These are phyloP conservation scores for Populus nigra DNA, from an alignment of 345 rosid genomes.

Conservation along the genomic window DNA sequence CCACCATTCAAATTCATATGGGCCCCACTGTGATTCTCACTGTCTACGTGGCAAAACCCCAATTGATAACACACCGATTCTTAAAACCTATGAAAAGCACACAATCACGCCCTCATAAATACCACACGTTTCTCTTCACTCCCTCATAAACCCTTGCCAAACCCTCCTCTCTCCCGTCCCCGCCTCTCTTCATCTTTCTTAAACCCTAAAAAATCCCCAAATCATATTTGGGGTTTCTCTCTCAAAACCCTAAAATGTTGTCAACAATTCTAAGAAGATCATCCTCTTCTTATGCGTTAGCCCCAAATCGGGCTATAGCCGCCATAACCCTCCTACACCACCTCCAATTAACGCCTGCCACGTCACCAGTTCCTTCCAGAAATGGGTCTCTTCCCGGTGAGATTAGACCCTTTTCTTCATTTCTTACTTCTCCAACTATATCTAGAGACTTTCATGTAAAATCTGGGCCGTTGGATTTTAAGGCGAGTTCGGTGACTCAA, in stretches of 20 bases:
- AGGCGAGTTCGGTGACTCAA: conserved; percentile 34
- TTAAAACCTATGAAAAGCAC: not conserved
- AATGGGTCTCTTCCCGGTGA: not conserved
- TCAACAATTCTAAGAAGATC: conserved; percentile 42
- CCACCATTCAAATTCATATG: not conserved
- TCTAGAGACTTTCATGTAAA: conserved; percentile 48
- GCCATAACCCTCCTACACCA: conserved; percentile 21
- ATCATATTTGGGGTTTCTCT: not conserved
- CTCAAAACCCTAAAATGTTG: conserved; percentile 34
- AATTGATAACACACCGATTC: not conserved
- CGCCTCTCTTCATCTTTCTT: not conserved
- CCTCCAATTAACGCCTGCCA: not conserved
- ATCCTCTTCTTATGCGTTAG: conserved; percentile 6
- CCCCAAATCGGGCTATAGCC: conserved; percentile 33
- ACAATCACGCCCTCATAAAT: not conserved
- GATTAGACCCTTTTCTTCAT: not conserved
- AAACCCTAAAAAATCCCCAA: conserved; percentile 1
- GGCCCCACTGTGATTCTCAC: not conserved
- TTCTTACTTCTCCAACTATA: not conserved
- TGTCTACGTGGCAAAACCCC: not conserved
- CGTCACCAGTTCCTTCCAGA: not conserved
- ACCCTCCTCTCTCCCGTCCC: not conserved
- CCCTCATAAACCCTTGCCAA: not conserved
- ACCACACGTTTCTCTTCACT: not conserved
- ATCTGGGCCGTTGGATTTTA: conserved; percentile 48